A percentile compares a stretch with the other conserved stretches of the same genome.
Conservation (phyloP, 495 filamentous ascomycete genomes). For the Cercophora samala region DNA sequence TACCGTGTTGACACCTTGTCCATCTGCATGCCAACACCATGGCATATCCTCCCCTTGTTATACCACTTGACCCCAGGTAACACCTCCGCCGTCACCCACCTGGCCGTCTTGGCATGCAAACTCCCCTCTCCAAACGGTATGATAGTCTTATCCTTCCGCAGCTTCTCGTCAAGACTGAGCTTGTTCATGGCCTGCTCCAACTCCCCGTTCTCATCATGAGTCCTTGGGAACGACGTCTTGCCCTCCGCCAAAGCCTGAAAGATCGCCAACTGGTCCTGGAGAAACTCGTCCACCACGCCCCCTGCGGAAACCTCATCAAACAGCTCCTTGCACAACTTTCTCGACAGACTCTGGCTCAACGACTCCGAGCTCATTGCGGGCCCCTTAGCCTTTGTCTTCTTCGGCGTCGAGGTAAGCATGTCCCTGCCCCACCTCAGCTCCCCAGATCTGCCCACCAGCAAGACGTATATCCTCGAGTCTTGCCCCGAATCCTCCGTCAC, state of each 20-base stretch:
- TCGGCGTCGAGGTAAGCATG: constrained; percentile 54
- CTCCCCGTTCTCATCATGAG: constrained; percentile 20
- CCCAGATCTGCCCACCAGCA: constrained; percentile 67
- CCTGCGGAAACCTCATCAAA: constrained; percentile 53
- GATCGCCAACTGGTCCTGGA: constrained; percentile 77
- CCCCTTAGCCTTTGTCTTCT: constrained; percentile 38
- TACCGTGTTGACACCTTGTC: constrained; percentile 11
- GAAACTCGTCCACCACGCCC: constrained; percentile 62
- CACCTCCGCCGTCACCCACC: constrained; percentile 64
- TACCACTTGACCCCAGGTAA: constrained; percentile 53
- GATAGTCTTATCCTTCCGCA: constrained; percentile 35
- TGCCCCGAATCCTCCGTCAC: constrained; percentile 57
- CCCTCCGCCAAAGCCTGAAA: constrained; percentile 73
- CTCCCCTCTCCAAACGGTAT: constrained; percentile 57
- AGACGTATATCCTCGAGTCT: constrained; percentile 61
- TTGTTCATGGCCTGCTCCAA: constrained; percentile 22
- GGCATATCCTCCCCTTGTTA: constrained; percentile 50
- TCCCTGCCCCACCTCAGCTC: constrained; percentile 65
- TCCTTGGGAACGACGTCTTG: constrained; percentile 39
- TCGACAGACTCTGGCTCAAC: constrained; percentile 39
- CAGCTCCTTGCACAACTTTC: constrained; percentile 56
- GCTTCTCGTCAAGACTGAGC: constrained; percentile 18
- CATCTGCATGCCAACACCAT: constrained; percentile 44
- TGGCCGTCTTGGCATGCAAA: constrained; percentile 67
- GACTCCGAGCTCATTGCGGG: constrained; percentile 16